Conservation (phyloP, 768 basidiomycete species). For the Lanmaoa pseudosensibilis region DNA sequence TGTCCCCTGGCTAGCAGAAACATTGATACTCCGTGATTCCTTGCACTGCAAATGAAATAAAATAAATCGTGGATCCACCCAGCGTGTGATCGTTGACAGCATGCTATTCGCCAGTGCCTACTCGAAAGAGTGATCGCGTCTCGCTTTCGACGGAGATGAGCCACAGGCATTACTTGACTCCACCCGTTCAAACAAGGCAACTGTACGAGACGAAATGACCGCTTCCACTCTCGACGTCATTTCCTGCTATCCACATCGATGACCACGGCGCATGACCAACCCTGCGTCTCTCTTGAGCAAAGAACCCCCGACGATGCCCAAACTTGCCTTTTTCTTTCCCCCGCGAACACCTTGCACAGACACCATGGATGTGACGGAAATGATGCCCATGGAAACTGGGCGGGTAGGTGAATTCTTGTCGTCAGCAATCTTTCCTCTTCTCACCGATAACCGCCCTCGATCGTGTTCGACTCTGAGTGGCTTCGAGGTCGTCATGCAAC, state of each 20-base stretch:
- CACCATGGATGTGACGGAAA: slow-evolving; percentile 11
- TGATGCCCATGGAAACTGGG: slow-evolving; percentile 6
- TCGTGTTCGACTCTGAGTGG: neutral
- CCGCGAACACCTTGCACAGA: neutral
- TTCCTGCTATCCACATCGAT: neutral
- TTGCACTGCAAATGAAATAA: too few relatives aligned
- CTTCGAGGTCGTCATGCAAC: slow-evolving; percentile 27
- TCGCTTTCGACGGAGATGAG: neutral
- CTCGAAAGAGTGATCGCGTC: too few relatives aligned
- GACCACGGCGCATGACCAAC: slow-evolving; percentile 15
- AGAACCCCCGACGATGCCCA: neutral
- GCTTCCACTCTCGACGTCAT: neutral
- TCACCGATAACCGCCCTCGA: slow-evolving; percentile 19
- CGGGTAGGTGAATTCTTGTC: neutral
- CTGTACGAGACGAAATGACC: neutral
- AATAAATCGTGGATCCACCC: neutral
- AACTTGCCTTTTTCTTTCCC: neutral
- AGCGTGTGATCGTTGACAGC: too few relatives aligned
- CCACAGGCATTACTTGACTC: too few relatives aligned
- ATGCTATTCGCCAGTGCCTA: too few relatives aligned
- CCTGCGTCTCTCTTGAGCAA: neutral
- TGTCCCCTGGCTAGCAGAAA: too few relatives aligned
- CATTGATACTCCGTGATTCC: too few relatives aligned
- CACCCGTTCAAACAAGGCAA: too few relatives aligned
- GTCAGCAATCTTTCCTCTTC: neutral